Percentiles rank a stretch among this genome's conserved stretches.
Conservation (phyloP, 139 green algal genomes). For the Monoraphidium neglectum region DNA sequence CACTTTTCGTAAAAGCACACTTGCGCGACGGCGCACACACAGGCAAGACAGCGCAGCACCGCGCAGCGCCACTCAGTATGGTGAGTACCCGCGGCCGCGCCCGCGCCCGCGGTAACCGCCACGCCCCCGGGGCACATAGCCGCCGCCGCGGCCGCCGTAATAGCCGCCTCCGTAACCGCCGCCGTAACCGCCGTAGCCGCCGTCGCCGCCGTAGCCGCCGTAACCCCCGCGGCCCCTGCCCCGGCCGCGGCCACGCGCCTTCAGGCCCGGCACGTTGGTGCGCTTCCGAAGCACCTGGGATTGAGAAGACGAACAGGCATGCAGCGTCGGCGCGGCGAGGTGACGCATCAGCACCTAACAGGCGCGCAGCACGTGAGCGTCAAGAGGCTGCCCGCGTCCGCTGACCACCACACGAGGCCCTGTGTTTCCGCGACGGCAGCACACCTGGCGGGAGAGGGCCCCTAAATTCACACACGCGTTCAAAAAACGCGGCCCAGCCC, state of each 20-base stretch:
- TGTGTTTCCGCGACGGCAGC: background rate
- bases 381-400: no score
- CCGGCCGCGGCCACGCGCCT: constrained; percentile 58
- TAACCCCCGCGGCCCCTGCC: constrained; percentile 50
- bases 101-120: constrained; percentile 43
- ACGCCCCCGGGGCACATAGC: constrained; percentile 44
- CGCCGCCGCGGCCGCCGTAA: constrained; percentile 7
- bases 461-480: no score
- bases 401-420: no score
- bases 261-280: constrained; percentile 95
- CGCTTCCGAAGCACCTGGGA: constrained; percentile 87
- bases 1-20: no score
- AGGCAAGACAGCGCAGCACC: no score
- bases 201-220: constrained; percentile 17
- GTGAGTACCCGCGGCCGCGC: constrained; percentile 43
- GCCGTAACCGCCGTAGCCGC: background rate
- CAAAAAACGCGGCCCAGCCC: no score
- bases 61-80: no score
- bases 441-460: background rate
- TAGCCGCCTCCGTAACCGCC: background rate
- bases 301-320: background rate
- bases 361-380: background rate
- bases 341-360: background rate
- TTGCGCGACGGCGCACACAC: background rate
- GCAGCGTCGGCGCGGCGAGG: background rate